phyloP scores from a whole-genome alignment of 1,284 basidiomycete species.

The Nidula niveotomentosa region DNA sequence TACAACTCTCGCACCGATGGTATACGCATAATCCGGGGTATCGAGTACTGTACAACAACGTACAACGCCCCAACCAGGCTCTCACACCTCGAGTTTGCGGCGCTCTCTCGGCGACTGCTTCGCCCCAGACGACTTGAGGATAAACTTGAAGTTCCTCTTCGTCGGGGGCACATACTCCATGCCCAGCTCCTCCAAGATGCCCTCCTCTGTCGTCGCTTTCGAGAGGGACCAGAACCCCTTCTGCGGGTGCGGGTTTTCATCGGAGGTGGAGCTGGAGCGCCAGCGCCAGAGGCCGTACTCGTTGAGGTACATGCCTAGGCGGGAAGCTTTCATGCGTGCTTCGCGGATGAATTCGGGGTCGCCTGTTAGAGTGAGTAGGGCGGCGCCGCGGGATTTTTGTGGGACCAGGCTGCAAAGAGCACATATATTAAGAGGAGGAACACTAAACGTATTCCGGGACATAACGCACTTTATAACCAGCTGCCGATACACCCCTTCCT shows the following conservation, averaged over 20 bases:
- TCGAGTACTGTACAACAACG: too few species aligned
- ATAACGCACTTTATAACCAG: slow-evolving; percentile 29
- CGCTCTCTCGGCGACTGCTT: background rate
- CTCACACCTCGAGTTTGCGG: too few species aligned
- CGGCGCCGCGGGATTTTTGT: slow-evolving; percentile 45
- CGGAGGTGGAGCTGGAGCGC: slow-evolving; percentile 16
- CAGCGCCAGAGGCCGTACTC: slow-evolving; percentile 61
- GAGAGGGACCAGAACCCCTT: slow-evolving; percentile 44
- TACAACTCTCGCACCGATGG: too few species aligned
- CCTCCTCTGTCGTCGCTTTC: slow-evolving; percentile 39
- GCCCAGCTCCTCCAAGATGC: slow-evolving; percentile 40
- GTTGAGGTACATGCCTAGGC: slow-evolving; percentile 45
- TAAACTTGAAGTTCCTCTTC: slow-evolving; percentile 35
- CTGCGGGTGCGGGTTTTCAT: background rate
- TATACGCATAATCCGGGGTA: too few species aligned
- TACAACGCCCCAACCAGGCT: too few species aligned
- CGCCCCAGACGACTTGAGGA: background rate
- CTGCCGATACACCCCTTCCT: slow-evolving; percentile 36
- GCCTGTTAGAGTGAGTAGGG: slow-evolving; percentile 51
- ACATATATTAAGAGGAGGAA: background rate
- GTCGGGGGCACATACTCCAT: slow-evolving; percentile 42
- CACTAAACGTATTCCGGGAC: background rate
- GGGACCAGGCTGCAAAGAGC: slow-evolving; percentile 41
- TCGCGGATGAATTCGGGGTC: slow-evolving; percentile 43
- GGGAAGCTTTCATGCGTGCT: slow-evolving; percentile 37